These are phyloP conservation scores for Thelephora terrestris DNA, from an alignment of 1,284 basidiomycete species.

Conservation along the genomic window DNA sequence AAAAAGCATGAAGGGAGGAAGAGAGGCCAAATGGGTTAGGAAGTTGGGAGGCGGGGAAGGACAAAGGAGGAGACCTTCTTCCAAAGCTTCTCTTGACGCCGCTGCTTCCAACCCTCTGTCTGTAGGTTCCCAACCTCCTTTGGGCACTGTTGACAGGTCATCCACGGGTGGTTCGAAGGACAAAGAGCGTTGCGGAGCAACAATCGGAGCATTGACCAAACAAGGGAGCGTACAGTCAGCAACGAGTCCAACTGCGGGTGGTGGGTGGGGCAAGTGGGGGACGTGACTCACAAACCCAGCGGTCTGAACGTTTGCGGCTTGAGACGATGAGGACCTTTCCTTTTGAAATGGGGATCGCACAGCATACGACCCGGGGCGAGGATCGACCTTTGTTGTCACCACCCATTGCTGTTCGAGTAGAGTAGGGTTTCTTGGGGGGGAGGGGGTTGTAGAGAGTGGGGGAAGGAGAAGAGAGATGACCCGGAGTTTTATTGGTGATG, in stretches of 20 bases:
- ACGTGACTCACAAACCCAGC: constrained; percentile 72
- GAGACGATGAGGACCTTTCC: constrained; percentile 73
- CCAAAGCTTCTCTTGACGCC: constrained; percentile 78
- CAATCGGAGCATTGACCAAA: background rate
- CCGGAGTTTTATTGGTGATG: constrained; percentile 9
- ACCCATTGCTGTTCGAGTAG: constrained; percentile 17
- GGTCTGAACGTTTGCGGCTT: constrained; percentile 65
- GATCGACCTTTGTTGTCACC: constrained; percentile 71
- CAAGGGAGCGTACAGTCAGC: constrained; percentile 2
- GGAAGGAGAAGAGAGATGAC: constrained; percentile 10
- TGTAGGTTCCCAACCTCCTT: constrained; percentile 76
- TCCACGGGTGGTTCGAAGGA: background rate
- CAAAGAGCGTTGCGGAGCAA: constrained; percentile 3
- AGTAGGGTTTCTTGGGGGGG: constrained; percentile 7
- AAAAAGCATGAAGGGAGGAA: constrained; percentile 21
- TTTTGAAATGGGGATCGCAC: constrained; percentile 71
- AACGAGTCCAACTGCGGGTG: background rate
- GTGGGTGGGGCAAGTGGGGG: constrained; percentile 1
- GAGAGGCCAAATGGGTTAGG: constrained; percentile 32
- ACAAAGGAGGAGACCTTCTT: constrained; percentile 86
- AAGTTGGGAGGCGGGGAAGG: constrained; percentile 59
- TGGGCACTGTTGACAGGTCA: constrained; percentile 47
- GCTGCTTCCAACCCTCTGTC: constrained; percentile 73
- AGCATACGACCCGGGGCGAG: constrained; percentile 74
- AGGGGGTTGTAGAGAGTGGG: constrained; percentile 8